phyloP scores from a whole-genome alignment of 305 asterid genomes.

The Fraxinus ornus region DNA sequence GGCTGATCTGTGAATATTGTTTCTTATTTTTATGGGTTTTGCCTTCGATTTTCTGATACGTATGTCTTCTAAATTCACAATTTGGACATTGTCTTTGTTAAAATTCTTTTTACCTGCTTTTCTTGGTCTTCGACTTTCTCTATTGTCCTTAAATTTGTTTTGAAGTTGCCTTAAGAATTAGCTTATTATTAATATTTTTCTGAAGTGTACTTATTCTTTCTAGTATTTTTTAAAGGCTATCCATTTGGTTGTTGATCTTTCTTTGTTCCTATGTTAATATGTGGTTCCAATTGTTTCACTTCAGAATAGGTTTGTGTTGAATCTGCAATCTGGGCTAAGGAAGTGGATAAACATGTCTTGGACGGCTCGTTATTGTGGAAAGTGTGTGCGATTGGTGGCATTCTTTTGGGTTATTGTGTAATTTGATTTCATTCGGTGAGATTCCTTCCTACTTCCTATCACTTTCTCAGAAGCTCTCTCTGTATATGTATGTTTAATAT shows the following conservation, averaged over 20 bases:
- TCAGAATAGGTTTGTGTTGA: constrained; percentile 30
- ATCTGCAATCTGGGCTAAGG: constrained; percentile 33
- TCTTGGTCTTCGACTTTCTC: neutral
- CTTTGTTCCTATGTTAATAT: constrained; percentile 7
- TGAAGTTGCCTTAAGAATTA: neutral
- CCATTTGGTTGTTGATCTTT: neutral
- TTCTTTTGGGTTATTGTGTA: constrained; percentile 75
- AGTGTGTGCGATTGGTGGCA: constrained; percentile 58
- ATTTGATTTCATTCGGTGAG: constrained; percentile 50
- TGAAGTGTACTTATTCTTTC: neutral
- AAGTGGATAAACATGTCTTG: constrained; percentile 68
- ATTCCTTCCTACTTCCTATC: neutral
- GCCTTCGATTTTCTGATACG: neutral
- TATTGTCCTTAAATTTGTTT: neutral
- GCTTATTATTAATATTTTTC: neutral
- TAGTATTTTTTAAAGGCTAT: constrained; percentile 1
- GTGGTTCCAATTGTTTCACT: neutral
- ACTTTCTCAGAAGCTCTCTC: too few relatives aligned
- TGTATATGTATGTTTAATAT: neutral
- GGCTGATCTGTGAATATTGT: neutral
- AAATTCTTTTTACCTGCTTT: neutral
- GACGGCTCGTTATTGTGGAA: constrained; percentile 56
- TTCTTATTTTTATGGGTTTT: neutral
- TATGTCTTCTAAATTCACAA: neutral
- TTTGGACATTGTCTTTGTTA: neutral